Conservation (phyloP, 1,139 yeast genomes). For the Debaryomycetaceae sp. region DNA sequence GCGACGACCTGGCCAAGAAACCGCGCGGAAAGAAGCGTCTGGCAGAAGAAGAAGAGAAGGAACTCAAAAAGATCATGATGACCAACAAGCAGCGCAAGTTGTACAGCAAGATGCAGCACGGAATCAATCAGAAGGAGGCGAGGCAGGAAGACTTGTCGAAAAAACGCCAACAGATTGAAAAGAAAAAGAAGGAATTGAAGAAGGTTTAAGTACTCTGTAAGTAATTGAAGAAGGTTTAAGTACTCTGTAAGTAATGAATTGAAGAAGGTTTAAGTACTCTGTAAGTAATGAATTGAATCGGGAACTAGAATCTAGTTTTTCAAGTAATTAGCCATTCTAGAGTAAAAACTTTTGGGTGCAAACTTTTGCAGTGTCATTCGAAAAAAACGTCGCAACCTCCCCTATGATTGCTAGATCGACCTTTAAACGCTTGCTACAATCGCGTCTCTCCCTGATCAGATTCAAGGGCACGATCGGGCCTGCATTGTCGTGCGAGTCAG, state of each 20-base stretch:
- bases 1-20: slow-evolving; percentile 20
- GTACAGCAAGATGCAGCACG: slow-evolving; percentile 92
- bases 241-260: slow-evolving; percentile 46
- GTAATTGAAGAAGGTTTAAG: slow-evolving; percentile 26
- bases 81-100: slow-evolving; percentile 89
- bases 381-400: neutral
- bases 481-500: neutral
- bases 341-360: neutral
- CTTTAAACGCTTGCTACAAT: neutral
- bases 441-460: neutral
- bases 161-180: slow-evolving; percentile 70
- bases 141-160: slow-evolving; percentile 64
- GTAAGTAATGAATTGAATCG: too few species aligned
- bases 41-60: slow-evolving; percentile 67
- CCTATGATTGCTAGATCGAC: too few species aligned
- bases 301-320: too few species aligned
- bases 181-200: slow-evolving; percentile 48
- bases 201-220: slow-evolving; percentile 18
- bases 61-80: slow-evolving; percentile 93
- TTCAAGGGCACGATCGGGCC: too few species aligned
- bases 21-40: slow-evolving; percentile 25
- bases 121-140: slow-evolving; percentile 74
- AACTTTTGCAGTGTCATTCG: neutral
- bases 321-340: neutral
- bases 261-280: slow-evolving; percentile 21